Evolutionary conservation across 2,329 filamentous ascomycete species (phyloP).

Genomic region (Claviceps africana): DNA sequence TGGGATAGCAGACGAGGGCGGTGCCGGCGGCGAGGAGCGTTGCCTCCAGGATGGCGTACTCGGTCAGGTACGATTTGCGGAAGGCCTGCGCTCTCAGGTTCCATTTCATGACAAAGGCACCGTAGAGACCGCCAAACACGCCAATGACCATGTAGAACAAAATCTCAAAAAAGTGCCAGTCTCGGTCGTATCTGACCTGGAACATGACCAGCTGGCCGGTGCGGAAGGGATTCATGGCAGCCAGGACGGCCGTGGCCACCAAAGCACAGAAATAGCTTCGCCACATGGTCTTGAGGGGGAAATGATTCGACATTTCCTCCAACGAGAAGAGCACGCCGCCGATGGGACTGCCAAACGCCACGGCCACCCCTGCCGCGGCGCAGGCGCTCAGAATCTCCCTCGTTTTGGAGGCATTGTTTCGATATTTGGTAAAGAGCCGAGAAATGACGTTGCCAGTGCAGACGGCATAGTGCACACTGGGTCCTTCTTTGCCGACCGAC

Average conservation of each 20-base stretch:
- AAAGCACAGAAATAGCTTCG: slow-evolving; percentile 95
- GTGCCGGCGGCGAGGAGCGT: slow-evolving; percentile 71
- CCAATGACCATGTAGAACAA: slow-evolving; percentile 87
- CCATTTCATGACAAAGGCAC: slow-evolving; percentile 96
- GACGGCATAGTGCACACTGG: slow-evolving; percentile 97
- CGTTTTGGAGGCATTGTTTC: slow-evolving; percentile 81
- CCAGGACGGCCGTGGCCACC: slow-evolving; percentile 81
- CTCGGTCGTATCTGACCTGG: slow-evolving; percentile 85
- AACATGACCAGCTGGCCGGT: slow-evolving; percentile 99
- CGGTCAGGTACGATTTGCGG: slow-evolving; percentile 76
- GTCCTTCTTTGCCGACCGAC: slow-evolving; percentile 92
- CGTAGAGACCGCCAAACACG: slow-evolving; percentile 86
- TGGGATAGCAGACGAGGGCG: slow-evolving; percentile 89
- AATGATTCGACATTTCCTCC: slow-evolving; percentile 95
- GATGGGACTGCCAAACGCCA: slow-evolving; percentile 94
- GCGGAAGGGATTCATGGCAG: slow-evolving; percentile 93
- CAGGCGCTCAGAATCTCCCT: slow-evolving; percentile 90
- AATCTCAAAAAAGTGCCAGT: slow-evolving; percentile 96
- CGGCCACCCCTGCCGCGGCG: slow-evolving; percentile 85
- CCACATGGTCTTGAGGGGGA: slow-evolving; percentile 95
- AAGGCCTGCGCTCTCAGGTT: slow-evolving; percentile 85
- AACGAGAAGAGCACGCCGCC: slow-evolving; percentile 92
- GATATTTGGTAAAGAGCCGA: slow-evolving; percentile 82
- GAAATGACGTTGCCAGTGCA: slow-evolving; percentile 96
- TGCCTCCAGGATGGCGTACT: slow-evolving; percentile 76